These are phyloP conservation scores for Coffea humblotiana DNA, from an alignment of 305 asterid genomes.

Conservation along the genomic window DNA sequence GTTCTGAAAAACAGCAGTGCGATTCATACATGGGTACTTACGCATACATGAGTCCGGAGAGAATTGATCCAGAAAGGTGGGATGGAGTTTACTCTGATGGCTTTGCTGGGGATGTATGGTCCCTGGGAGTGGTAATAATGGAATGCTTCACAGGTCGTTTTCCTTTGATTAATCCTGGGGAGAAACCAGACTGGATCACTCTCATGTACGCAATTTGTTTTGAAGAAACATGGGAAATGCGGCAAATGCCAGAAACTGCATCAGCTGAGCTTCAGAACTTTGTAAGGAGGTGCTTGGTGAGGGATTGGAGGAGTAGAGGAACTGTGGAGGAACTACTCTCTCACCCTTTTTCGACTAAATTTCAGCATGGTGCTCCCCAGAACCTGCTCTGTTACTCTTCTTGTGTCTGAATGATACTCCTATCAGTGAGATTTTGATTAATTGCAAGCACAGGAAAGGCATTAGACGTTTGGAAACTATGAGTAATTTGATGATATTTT, in stretches of 20 bases:
- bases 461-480: neutral
- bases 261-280: slow-evolving; percentile 41
- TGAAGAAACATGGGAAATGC: slow-evolving; percentile 33
- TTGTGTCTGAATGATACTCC: neutral
- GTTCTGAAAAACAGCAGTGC: neutral
- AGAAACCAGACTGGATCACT: slow-evolving; percentile 49
- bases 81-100: slow-evolving; percentile 30
- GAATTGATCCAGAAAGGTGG: slow-evolving; percentile 48
- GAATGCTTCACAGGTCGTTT: slow-evolving; percentile 48
- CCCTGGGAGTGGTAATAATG: slow-evolving; percentile 48
- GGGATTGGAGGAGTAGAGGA: slow-evolving; percentile 51
- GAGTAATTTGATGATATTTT: too few relatives aligned
- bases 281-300: slow-evolving; percentile 45
- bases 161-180: slow-evolving; percentile 36
- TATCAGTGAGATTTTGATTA: neutral
- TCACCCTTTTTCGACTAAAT: slow-evolving; percentile 26
- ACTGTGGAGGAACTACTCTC: slow-evolving; percentile 24
- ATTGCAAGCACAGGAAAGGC: neutral
- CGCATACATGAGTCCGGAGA: slow-evolving; percentile 61
- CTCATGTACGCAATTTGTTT: slow-evolving; percentile 40
- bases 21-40: slow-evolving; percentile 32
- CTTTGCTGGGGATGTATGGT: slow-evolving; percentile 51
- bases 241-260: slow-evolving; percentile 31
- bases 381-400: neutral
- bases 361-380: neutral